phyloP scores from a whole-genome alignment of 2,329 filamentous ascomycete genomes.

The Calonectria hongkongensis region DNA sequence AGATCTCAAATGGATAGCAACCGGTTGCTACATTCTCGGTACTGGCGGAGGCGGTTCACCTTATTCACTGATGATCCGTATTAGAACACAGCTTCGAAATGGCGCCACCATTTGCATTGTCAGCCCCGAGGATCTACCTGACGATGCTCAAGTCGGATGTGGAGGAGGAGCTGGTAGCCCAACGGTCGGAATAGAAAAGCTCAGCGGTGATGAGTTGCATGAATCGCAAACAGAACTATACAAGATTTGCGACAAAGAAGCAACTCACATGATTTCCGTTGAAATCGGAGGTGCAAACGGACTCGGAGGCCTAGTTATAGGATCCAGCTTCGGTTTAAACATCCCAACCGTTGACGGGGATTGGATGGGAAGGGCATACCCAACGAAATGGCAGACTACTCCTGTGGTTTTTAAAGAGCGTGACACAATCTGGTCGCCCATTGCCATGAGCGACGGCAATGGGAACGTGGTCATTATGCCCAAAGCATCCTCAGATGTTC shows the following conservation, averaged over 20 bases:
- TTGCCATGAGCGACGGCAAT: constrained; percentile 71
- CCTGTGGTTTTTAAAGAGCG: constrained; percentile 71
- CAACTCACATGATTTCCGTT: constrained; percentile 76
- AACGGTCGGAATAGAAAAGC: constrained; percentile 76
- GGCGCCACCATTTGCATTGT: constrained; percentile 72
- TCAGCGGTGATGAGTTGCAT: constrained; percentile 73
- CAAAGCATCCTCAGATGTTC: constrained; percentile 65
- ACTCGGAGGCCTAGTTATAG: constrained; percentile 74
- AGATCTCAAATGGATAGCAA: constrained; percentile 74
- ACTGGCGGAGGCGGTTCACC: constrained; percentile 77
- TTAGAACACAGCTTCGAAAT: constrained; percentile 69
- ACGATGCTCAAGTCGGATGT: constrained; percentile 72
- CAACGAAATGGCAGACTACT: constrained; percentile 73
- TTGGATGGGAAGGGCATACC: constrained; percentile 75
- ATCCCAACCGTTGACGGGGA: constrained; percentile 72
- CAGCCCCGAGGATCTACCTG: constrained; percentile 68
- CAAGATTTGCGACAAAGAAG: constrained; percentile 66
- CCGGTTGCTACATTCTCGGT: constrained; percentile 77
- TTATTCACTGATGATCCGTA: constrained; percentile 70
- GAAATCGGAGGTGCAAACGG: constrained; percentile 82
- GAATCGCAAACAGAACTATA: constrained; percentile 72
- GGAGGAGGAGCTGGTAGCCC: constrained; percentile 76
- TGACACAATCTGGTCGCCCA: constrained; percentile 66
- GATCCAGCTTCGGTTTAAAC: constrained; percentile 71
- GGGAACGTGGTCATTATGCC: constrained; percentile 71